Evolutionary conservation across 257 asterid genomes (phyloP), one percentile per base, ranked within the genome.

Genomic region (Rehmannia glutinosa): DNA sequence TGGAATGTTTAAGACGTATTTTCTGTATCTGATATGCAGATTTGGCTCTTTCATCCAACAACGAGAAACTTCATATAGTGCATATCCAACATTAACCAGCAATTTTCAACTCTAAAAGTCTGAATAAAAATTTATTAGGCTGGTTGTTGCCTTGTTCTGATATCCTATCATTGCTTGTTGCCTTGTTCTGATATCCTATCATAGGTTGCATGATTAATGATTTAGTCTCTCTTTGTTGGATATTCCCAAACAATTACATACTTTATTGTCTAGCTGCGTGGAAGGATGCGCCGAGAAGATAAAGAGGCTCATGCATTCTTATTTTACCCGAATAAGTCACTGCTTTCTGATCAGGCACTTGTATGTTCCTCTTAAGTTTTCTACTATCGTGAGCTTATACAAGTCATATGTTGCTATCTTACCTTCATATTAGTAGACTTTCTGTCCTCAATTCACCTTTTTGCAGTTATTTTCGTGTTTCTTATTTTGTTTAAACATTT

Each of bases 261-360:
- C 51, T 82, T 70, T 49, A 61, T 70, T n/a, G n/a, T n/a, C n/a
- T 79, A 91, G 98, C 78, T 92, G 81, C 98, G 98, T 51, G 98
- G 98, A 73, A 87, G 98, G 73, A 96, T 92, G 63, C 97, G 98
- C 74, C 91, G 97, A 68, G 96, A 97, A 38, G 97, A 92, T 78
- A 92, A 89, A 79, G 98, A 92, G 86, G 98, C 98, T 69, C 87
- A 89, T 80, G 98, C 98, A 57, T 81, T 73, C 80, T 80, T 92
- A 76, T 92, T 89, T 75, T 92, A 87, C 77, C 92, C 92, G 58
- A 95, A 92, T 62, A 92, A 92, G 82, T 85, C 96, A 8, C 72
- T 92, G 67, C 96, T 92, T 68, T 81, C 98, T 77, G 95, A 92
- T 58, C 82, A 78, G 71, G 98, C 98, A 65, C 91, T 82, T 61